phyloP scores from a whole-genome alignment of 495 filamentous ascomycete species.

The Ascobolus immersus region DNA sequence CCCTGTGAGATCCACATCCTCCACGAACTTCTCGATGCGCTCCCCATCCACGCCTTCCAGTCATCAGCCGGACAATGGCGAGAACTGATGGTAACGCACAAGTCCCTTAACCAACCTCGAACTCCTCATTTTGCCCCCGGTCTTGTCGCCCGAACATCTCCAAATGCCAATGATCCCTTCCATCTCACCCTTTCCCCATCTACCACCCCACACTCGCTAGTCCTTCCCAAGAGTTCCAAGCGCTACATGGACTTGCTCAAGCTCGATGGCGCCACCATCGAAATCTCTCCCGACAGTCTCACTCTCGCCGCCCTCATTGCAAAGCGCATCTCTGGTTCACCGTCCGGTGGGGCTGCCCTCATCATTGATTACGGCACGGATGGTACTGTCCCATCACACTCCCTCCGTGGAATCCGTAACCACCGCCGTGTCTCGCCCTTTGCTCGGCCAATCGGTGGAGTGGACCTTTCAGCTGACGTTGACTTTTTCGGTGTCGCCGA shows the following conservation, averaged over 20 bases:
- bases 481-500: constrained; percentile 73
- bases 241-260: constrained; percentile 54
- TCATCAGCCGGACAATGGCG: constrained; percentile 25
- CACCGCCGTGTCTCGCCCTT: constrained; percentile 58
- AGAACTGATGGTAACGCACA: constrained; percentile 21
- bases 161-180: constrained; percentile 19
- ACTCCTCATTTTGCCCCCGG: constrained; percentile 21
- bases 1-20: constrained; percentile 25
- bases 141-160: too few species aligned
- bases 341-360: constrained; percentile 52
- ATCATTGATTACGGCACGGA: constrained; percentile 83
- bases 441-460: constrained; percentile 42
- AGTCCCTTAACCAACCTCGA: constrained; percentile 21
- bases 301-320: constrained; percentile 62
- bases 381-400: constrained; percentile 55
- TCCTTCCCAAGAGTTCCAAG: constrained; percentile 60
- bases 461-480: constrained; percentile 74
- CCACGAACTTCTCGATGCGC: constrained; percentile 97
- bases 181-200: constrained; percentile 64
- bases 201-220: constrained; percentile 52
- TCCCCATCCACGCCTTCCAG: constrained; percentile 89
- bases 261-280: constrained; percentile 30
- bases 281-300: constrained; percentile 65
- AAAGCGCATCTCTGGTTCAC: constrained; percentile 48
- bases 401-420: constrained; percentile 56